Percentiles rank a stretch among this genome's conserved stretches.
Conservation (phyloP, 2,329 filamentous ascomycete genomes). For the Coniochaeta prunicola region DNA sequence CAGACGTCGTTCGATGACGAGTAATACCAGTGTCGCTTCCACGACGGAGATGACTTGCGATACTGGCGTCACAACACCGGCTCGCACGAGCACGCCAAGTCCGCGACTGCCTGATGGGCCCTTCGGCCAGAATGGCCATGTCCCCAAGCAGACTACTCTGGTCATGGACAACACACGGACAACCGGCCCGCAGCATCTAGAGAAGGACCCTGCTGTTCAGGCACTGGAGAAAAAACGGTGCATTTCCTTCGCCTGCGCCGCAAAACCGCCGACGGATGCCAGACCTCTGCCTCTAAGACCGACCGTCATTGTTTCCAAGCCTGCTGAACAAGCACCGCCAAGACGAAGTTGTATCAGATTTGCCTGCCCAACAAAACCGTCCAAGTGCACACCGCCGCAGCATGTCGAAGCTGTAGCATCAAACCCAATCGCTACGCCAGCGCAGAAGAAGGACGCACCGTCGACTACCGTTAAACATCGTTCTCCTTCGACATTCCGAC, state of each 20-base stretch:
- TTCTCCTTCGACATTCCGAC: slow-evolving; percentile 17
- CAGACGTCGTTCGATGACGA: slow-evolving; percentile 62
- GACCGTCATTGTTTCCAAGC: slow-evolving; percentile 20
- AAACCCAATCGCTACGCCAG: slow-evolving; percentile 9
- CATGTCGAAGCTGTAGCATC: slow-evolving; percentile 11
- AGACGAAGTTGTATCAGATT: slow-evolving; percentile 67
- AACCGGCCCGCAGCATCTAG: slow-evolving; percentile 4
- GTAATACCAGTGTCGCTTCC: slow-evolving; percentile 72
- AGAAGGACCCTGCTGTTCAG: slow-evolving; percentile 52
- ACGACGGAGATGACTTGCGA: slow-evolving; percentile 94
- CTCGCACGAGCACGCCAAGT: slow-evolving; percentile 81
- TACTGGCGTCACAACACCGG: slow-evolving; percentile 81
- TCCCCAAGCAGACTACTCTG: slow-evolving; percentile 15
- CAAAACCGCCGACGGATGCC: slow-evolving; percentile 45
- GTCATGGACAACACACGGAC: slow-evolving; percentile 1
- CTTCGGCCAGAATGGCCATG: slow-evolving; percentile 2
- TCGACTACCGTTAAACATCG: slow-evolving; percentile 19
- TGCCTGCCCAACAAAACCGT: slow-evolving; percentile 53
- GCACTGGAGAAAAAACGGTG: slow-evolving; percentile 72
- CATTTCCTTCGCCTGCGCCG: slow-evolving; percentile 85
- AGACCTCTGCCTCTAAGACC: slow-evolving; percentile 27
- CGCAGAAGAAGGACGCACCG: slow-evolving; percentile 22
- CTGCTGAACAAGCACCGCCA: slow-evolving; percentile 29
- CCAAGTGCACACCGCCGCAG: slow-evolving; percentile 29
- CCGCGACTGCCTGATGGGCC: slow-evolving; percentile 62